Evolutionary conservation across 108 stramenopile species (phyloP).

Genomic region (Mayamaea pseudoterrestris): DNA sequence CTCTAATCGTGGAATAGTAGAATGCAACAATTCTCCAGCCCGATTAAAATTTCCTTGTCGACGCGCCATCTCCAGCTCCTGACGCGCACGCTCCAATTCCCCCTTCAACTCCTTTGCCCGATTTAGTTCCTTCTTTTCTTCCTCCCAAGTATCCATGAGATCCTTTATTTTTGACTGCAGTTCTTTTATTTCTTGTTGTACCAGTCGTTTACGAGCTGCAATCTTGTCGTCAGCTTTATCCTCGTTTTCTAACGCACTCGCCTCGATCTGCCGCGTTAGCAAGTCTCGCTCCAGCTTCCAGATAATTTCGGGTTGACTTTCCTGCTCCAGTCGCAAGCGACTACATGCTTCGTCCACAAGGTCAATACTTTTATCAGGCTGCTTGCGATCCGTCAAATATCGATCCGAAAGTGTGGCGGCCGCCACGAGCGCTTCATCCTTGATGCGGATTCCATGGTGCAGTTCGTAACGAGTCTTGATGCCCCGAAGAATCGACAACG

Average conservation of each 20-base stretch:
- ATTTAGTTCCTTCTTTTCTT: slow-evolving; percentile 45
- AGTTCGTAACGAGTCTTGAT: slow-evolving; percentile 85
- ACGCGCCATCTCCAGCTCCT: slow-evolving; percentile 45
- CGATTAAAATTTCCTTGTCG: slow-evolving; percentile 47
- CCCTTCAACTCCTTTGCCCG: slow-evolving; percentile 56
- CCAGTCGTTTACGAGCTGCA: slow-evolving; percentile 29
- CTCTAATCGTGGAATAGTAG: slow-evolving; percentile 49
- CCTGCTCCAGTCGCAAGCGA: slow-evolving; percentile 60
- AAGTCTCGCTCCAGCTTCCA: slow-evolving; percentile 69
- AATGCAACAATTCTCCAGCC: slow-evolving; percentile 56
- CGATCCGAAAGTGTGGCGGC: slow-evolving; percentile 86
- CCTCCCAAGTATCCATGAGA: slow-evolving; percentile 42
- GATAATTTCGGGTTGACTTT: slow-evolving; percentile 64
- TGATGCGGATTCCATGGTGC: slow-evolving; percentile 86
- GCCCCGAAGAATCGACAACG: slow-evolving; percentile 87
- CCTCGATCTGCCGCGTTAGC: slow-evolving; percentile 70
- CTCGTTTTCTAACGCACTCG: slow-evolving; percentile 58
- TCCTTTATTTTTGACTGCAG: slow-evolving; percentile 57
- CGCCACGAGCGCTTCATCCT: slow-evolving; percentile 88
- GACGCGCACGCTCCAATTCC: slow-evolving; percentile 53
- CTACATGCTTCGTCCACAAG: slow-evolving; percentile 91
- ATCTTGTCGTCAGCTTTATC: slow-evolving; percentile 34
- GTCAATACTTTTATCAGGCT: slow-evolving; percentile 92
- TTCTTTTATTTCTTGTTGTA: slow-evolving; percentile 47
- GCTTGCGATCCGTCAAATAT: slow-evolving; percentile 87